phyloP scores from a whole-genome alignment of 345 rosid species.

The Populus simonii region DNA sequence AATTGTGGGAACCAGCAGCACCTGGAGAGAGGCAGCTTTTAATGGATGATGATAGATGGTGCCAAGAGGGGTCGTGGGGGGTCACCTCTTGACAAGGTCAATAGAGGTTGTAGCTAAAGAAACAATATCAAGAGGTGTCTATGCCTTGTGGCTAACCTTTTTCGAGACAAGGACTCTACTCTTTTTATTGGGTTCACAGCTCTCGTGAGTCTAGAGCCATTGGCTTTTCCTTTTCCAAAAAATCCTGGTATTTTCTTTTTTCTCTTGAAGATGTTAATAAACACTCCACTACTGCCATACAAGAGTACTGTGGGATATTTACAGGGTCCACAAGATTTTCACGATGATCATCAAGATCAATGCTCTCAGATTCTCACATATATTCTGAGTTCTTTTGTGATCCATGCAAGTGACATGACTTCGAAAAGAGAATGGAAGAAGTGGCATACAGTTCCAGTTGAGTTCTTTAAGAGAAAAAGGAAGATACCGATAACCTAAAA shows the following conservation, averaged over 20 bases:
- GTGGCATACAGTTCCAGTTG: background rate
- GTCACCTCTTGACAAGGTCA: no score
- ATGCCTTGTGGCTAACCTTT: slow-evolving; percentile 16
- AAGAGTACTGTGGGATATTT: background rate
- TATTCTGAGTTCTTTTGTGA: background rate
- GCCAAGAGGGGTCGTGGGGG: background rate
- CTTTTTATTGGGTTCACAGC: slow-evolving; percentile 16
- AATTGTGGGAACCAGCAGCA: background rate
- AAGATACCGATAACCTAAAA: no score
- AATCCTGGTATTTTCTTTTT: no score
- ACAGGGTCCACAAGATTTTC: background rate
- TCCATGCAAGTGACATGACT: slow-evolving; percentile 12
- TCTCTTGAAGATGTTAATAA: no score
- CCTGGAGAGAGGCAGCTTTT: background rate
- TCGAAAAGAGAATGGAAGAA: background rate
- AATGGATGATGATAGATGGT: slow-evolving; percentile 20
- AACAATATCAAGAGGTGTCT: background rate
- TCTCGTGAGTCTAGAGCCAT: background rate
- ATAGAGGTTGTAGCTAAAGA: background rate
- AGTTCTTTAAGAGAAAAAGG: no score
- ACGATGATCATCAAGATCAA: background rate
- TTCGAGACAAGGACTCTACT: slow-evolving; percentile 22
- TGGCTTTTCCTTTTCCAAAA: background rate
- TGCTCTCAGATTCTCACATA: background rate
- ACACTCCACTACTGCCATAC: background rate